Conservation (phyloP, 441 rosid genomes). For the Melianthus villosus region DNA sequence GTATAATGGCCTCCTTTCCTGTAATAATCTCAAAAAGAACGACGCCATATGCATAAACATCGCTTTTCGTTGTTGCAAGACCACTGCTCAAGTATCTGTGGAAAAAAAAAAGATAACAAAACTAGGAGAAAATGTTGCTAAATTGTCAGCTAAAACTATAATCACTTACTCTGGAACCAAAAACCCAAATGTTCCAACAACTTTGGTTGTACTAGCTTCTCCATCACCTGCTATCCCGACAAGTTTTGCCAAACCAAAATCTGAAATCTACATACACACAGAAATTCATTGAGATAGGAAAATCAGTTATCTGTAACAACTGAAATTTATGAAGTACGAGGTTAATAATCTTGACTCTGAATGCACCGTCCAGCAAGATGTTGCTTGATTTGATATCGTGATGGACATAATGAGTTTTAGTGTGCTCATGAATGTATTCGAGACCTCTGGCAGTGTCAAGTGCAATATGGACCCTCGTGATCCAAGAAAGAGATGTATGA, state of each 20-base stretch:
- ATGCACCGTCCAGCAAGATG: constrained; percentile 70
- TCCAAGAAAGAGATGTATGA: constrained; percentile 76
- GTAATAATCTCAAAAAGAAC: constrained; percentile 80
- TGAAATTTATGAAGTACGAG: constrained; percentile 3
- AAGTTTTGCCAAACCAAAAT: constrained; percentile 87
- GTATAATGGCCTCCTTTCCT: constrained; percentile 73
- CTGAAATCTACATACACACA: constrained; percentile 53
- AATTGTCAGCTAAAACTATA: constrained; percentile 4
- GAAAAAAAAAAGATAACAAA: constrained; percentile 6
- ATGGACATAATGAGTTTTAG: constrained; percentile 87
- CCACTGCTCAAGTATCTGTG: constrained; percentile 79
- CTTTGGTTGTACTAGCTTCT: constrained; percentile 74
- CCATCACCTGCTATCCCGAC: constrained; percentile 64
- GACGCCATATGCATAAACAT: constrained; percentile 90
- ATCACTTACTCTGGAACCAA: constrained; percentile 83
- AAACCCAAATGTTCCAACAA: constrained; percentile 92
- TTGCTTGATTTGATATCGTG: constrained; percentile 92
- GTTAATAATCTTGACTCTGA: constrained; percentile 64
- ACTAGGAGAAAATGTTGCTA: no score
- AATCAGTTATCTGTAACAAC: no score
- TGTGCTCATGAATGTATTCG: constrained; percentile 90
- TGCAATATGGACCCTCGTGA: constrained; percentile 77
- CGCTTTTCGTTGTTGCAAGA: constrained; percentile 76
- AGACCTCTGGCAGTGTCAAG: constrained; percentile 89
- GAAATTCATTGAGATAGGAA: constrained; percentile 1